Evolutionary conservation across 176 grass and related monocot genomes (phyloP).

Genomic region (Chrysopogon serrulatus): DNA sequence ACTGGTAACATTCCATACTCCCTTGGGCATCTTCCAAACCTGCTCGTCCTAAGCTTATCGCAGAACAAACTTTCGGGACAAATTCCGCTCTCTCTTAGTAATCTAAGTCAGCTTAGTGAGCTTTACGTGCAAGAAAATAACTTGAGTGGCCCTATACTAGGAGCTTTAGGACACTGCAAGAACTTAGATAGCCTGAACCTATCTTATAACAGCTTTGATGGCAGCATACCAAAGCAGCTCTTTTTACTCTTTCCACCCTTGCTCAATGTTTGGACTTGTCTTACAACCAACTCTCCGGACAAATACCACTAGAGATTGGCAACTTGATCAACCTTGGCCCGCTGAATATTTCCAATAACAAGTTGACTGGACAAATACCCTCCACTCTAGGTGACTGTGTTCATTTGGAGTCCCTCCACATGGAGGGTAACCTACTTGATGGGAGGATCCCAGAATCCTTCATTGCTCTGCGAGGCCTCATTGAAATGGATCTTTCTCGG

Average conservation of each 20-base stretch:
- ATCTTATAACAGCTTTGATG: too few relatives aligned
- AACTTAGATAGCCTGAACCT: too few relatives aligned
- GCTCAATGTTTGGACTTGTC: not conserved
- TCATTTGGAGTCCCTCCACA: not conserved
- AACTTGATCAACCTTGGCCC: constrained; percentile 1
- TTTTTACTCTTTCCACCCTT: too few relatives aligned
- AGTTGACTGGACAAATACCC: constrained; percentile 15
- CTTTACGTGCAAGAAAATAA: not conserved
- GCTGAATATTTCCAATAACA: constrained; percentile 15
- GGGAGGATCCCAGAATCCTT: constrained; percentile 23
- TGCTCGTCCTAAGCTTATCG: not conserved
- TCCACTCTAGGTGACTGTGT: constrained; percentile 13
- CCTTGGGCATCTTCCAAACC: constrained; percentile 3
- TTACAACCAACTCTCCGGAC: constrained; percentile 3
- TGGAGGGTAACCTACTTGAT: not conserved
- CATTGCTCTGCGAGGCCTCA: not conserved
- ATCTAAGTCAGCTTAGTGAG: too few relatives aligned
- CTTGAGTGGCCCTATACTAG: not conserved
- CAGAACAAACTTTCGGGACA: not conserved
- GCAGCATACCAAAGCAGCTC: too few relatives aligned
- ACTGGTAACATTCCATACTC: constrained; percentile 16
- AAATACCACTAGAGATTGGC: constrained; percentile 21
- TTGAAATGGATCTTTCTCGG: not conserved
- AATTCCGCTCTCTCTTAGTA: too few relatives aligned
- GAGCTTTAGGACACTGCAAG: too few relatives aligned